These are phyloP conservation scores for Mycena maculata DNA, from an alignment of 768 basidiomycete genomes.

Conservation along the genomic window DNA sequence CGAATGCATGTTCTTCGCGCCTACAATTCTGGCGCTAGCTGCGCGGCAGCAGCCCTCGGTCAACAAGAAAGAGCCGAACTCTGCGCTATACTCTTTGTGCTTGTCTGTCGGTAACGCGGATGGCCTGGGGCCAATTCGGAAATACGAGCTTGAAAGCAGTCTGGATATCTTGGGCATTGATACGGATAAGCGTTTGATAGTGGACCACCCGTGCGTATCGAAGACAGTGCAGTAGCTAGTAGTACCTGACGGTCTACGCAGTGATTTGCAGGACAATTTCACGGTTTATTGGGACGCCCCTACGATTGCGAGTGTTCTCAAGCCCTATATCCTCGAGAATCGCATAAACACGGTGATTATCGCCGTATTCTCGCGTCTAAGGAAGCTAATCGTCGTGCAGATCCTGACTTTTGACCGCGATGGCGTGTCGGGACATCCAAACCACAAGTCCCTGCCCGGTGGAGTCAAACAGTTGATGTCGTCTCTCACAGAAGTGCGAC, in stretches of 20 bases:
- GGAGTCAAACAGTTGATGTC: slow-evolving; percentile 62
- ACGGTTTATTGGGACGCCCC: slow-evolving; percentile 71
- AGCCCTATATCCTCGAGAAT: slow-evolving; percentile 67
- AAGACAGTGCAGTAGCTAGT: not conserved
- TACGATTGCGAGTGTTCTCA: slow-evolving; percentile 68
- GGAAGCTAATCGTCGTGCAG: slow-evolving; percentile 50
- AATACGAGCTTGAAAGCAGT: slow-evolving; percentile 69
- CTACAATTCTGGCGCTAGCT: slow-evolving; percentile 74
- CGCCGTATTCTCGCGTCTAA: slow-evolving; percentile 12
- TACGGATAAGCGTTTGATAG: slow-evolving; percentile 61
- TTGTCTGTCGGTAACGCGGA: slow-evolving; percentile 85
- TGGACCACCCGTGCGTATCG: slow-evolving; percentile 77
- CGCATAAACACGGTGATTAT: slow-evolving; percentile 71
- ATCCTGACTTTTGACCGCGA: slow-evolving; percentile 85
- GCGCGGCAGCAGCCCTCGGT: slow-evolving; percentile 26
- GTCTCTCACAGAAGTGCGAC: slow-evolving; percentile 44
- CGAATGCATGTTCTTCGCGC: slow-evolving; percentile 94
- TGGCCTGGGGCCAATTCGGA: slow-evolving; percentile 73
- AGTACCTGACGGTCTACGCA: slow-evolving; percentile 33
- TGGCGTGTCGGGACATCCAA: slow-evolving; percentile 89
- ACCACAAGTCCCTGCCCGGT: slow-evolving; percentile 78
- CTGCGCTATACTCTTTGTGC: slow-evolving; percentile 71
- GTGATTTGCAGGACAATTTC: slow-evolving; percentile 82
- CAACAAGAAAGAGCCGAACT: slow-evolving; percentile 1
- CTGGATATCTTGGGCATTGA: slow-evolving; percentile 76